Evolutionary conservation across 2,329 filamentous ascomycete genomes (phyloP), one percentile per base, ranked within the genome.

Genomic region (Massarina eburnea): DNA sequence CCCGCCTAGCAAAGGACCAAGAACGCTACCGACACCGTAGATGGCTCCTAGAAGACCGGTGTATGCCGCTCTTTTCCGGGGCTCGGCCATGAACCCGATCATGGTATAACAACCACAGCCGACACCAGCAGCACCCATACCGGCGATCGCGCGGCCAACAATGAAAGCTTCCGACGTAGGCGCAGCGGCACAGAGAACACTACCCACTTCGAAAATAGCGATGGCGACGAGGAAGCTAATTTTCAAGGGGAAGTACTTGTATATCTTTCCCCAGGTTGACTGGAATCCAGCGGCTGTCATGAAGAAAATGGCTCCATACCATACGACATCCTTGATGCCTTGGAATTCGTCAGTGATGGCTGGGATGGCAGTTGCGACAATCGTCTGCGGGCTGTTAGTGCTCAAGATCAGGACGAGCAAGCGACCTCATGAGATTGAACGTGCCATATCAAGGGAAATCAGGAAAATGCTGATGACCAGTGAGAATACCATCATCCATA

Each of bases 141-240:
- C 71, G 24, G 65, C 56, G 27, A 74, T 68, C 0, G 69, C 69
- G 24, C 71, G 45, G 6, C 71, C 71, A n/a, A 72, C 55, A 32
- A 73, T 72, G 21, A 72, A 57, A 1, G 62, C 61, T 2, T 55
- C 54, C 3, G 58, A 62, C 19, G 57, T 64, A 10, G 61, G 65
- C 2, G 70, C 65, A 1, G 67, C 60, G 62, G 34, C 80, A 53
- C 79, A 82, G 15, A 83, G 55, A 8, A 76, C 52, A 0, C 76
- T 80, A 3, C 80, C 80, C 6, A 81, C n/a, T 54, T 81, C 77
- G 50, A 83, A 82, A 43, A 80, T 35, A 42, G 59, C 51, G 30
- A 70, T 66, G 10, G 55, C 39, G 3, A 52, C 20, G 18, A 72
- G 42, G 48, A 70, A 73, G 17, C 56, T 54, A 14, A 47, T 55